A percentile compares a stretch with the other conserved stretches of the same genome.
Conservation (phyloP, 106 monocot species). For the Acorus gramineus region DNA sequence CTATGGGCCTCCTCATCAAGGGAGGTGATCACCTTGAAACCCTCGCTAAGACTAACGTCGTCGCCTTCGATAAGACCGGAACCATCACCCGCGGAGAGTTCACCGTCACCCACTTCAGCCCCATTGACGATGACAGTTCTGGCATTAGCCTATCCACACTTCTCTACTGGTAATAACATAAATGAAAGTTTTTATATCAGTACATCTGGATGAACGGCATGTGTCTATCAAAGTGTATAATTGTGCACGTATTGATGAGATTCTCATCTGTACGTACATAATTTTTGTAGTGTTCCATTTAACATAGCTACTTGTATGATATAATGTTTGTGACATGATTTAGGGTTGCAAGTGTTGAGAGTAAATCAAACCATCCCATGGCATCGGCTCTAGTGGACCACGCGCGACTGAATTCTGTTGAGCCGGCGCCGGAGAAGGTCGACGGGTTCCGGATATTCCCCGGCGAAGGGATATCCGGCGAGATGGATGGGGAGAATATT, state of each 20-base stretch:
- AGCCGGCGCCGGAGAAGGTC: conserved; percentile 68
- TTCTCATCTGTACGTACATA: too few relatives aligned
- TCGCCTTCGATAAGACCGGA: conserved; percentile 96
- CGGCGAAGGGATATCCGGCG: conserved; percentile 82
- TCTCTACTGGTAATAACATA: conserved; percentile 56
- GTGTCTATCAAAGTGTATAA: too few relatives aligned
- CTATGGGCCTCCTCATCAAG: conserved; percentile 69
- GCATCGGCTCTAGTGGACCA: conserved; percentile 70
- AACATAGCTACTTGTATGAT: too few relatives aligned
- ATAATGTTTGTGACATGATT: background rate
- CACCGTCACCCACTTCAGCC: conserved; percentile 37
- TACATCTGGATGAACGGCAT: too few relatives aligned
- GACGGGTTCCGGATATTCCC: conserved; percentile 60
- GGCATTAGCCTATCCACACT: conserved; percentile 30
- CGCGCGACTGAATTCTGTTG: conserved; percentile 50
- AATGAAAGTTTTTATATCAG: too few relatives aligned
- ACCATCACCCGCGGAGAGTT: conserved; percentile 93
- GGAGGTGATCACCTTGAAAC: conserved; percentile 88
- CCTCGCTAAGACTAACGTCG: conserved; percentile 53
- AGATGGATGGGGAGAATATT: conserved; percentile 68
- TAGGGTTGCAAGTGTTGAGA: conserved; percentile 93
- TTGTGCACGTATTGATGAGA: too few relatives aligned
- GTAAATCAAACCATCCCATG: conserved; percentile 97
- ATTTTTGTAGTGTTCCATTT: too few relatives aligned
- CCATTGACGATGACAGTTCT: conserved; percentile 10